Evolutionary conservation across 2,329 filamentous ascomycete genomes (phyloP).

Genomic region (Xylariaceae sp.): DNA sequence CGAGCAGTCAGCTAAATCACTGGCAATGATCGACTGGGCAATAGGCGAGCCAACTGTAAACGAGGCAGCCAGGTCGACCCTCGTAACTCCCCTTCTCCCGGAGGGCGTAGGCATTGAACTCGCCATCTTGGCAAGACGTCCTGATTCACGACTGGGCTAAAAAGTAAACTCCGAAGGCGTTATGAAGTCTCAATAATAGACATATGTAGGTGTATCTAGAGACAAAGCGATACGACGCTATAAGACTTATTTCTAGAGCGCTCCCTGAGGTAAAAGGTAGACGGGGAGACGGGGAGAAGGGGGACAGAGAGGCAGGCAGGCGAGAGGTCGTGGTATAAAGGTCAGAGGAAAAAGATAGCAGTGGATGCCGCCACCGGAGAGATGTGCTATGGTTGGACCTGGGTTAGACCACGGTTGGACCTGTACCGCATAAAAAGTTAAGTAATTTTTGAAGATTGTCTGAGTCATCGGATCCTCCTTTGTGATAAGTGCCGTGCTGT

Average conservation of each 20-base stretch:
- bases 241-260: no score
- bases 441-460: background rate
- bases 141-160: background rate
- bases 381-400: no score
- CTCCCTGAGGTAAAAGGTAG: no score
- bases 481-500: background rate
- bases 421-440: background rate
- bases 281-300: no score
- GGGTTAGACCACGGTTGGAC: no score
- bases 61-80: slow-evolving; percentile 38
- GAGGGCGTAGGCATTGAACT: slow-evolving; percentile 26
- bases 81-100: slow-evolving; percentile 14
- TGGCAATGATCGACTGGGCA: slow-evolving; percentile 59
- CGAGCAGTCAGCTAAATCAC: slow-evolving; percentile 60
- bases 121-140: slow-evolving; percentile 18
- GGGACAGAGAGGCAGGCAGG: no score
- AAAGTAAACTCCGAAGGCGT: background rate
- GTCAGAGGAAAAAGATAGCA: no score
- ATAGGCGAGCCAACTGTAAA: slow-evolving; percentile 59
- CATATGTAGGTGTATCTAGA: background rate
- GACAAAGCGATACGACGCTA: background rate
- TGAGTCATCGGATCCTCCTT: background rate
- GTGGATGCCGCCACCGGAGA: no score
- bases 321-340: no score
- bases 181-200: background rate